Evolutionary conservation across 345 rosid genomes (phyloP).

Genomic region (Boechera stricta): DNA sequence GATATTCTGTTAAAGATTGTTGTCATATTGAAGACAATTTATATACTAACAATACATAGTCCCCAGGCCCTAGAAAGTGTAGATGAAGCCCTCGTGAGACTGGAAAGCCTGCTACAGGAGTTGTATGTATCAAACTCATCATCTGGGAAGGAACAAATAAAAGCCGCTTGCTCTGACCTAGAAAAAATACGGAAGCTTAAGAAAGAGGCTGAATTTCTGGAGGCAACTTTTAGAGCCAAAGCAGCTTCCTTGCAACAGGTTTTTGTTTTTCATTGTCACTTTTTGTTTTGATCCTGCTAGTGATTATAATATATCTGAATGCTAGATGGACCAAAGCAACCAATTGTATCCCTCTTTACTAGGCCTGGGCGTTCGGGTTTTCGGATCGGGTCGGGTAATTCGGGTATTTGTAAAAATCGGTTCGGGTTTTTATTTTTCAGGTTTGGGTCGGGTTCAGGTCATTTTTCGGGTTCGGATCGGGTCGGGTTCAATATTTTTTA

Average conservation of each 20-base stretch:
- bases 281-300: conserved; percentile 14
- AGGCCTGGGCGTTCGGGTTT: no score
- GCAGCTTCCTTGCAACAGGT: conserved; percentile 89
- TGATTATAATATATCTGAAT: conserved; percentile 19
- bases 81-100: conserved; percentile 81
- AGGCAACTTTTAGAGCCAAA: conserved; percentile 91
- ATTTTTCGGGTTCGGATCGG: no score
- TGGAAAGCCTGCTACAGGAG: conserved; percentile 85
- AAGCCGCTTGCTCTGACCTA: conserved; percentile 98
- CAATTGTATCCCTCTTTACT: background rate
- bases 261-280: conserved; percentile 25
- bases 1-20: conserved; percentile 14
- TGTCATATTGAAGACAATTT: conserved; percentile 30
- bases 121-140: conserved; percentile 75
- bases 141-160: conserved; percentile 84
- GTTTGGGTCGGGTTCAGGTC: no score
- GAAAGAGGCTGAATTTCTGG: conserved; percentile 97
- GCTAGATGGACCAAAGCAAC: conserved; percentile 37
- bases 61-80: conserved; percentile 90
- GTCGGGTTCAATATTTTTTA: no score
- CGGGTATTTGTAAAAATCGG: no score
- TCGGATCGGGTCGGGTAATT: no score
- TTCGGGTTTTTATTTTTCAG: no score
- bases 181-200: conserved; percentile 96
- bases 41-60: conserved; percentile 36